Conservation (phyloP, 1,284 basidiomycete species). For the Trichosporon inkin region DNA sequence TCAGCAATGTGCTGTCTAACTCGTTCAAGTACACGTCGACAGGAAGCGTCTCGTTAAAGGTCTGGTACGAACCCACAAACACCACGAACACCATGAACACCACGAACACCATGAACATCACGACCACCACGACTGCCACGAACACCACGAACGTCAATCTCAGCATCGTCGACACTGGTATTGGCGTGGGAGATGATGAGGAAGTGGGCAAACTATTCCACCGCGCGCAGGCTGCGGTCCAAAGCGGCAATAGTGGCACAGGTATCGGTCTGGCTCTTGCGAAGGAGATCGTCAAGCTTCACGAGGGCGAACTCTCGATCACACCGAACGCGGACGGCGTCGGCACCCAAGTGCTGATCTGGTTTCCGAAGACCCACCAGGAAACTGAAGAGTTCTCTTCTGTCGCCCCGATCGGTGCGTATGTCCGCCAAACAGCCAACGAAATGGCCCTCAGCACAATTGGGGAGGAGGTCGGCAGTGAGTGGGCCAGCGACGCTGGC, state of each 20-base stretch:
- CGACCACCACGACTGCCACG: too few species aligned
- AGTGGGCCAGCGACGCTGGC: not conserved
- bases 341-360: constrained; percentile 12
- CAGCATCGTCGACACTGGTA: constrained; percentile 41
- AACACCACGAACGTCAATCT: constrained; percentile 24
- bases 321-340: constrained; percentile 1
- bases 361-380: not conserved
- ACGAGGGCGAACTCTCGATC: constrained; percentile 48
- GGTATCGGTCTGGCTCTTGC: constrained; percentile 26
- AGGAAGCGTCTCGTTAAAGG: constrained; percentile 23
- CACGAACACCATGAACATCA: constrained; percentile 20
- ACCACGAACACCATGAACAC: too few species aligned
- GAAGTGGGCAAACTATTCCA: constrained; percentile 21
- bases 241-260: constrained; percentile 16
- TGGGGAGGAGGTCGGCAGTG: not conserved
- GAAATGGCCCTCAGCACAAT: constrained; percentile 19
- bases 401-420: constrained; percentile 13
- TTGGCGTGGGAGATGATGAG: constrained; percentile 33
- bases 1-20: constrained; percentile 39
- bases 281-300: constrained; percentile 48
- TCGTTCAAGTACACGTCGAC: constrained; percentile 33
- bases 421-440: constrained; percentile 17
- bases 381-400: not conserved
- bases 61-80: constrained; percentile 21
- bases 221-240: constrained; percentile 10